phyloP scores from a whole-genome alignment of 805 yeast genomes.

The Candida jianshihensis region DNA sequence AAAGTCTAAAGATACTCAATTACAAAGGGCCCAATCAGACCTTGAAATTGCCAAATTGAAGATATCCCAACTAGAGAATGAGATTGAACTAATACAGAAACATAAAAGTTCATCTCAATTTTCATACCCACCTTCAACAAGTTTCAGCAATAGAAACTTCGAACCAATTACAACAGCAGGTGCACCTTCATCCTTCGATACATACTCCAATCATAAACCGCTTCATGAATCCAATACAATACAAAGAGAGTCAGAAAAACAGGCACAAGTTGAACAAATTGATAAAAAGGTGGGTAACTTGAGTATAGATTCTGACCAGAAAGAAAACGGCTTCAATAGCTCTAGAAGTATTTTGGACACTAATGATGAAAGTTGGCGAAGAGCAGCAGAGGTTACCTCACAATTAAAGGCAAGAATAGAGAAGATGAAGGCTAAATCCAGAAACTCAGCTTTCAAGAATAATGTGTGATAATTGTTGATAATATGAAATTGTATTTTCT shows the following conservation, averaged over 20 bases:
- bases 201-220: slow-evolving; percentile 1
- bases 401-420: slow-evolving; percentile 83
- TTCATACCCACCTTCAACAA: slow-evolving; percentile 4
- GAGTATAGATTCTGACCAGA: slow-evolving; percentile 22
- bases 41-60: slow-evolving; percentile 49
- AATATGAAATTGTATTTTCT: too few species aligned
- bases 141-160: slow-evolving; percentile 1
- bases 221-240: slow-evolving; percentile 3
- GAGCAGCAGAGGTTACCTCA: slow-evolving; percentile 85
- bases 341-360: slow-evolving; percentile 20
- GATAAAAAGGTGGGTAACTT: slow-evolving; percentile 22
- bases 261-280: slow-evolving; percentile 15
- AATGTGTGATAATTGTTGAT: too few species aligned
- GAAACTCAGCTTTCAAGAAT: slow-evolving; percentile 13
- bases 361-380: slow-evolving; percentile 72
- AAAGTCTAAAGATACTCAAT: slow-evolving; percentile 65
- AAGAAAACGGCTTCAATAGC: slow-evolving; percentile 14
- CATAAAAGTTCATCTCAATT: slow-evolving; percentile 14
- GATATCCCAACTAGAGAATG: slow-evolving; percentile 47
- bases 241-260: neutral
- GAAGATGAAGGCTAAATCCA: slow-evolving; percentile 69
- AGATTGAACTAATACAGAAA: slow-evolving; percentile 29
- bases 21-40: slow-evolving; percentile 54
- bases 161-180: slow-evolving; percentile 1
- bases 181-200: too few species aligned